These are phyloP conservation scores for Aspergillus ochraceoroseus DNA, from an alignment of 2,329 filamentous ascomycete genomes.

Conservation along the genomic window DNA sequence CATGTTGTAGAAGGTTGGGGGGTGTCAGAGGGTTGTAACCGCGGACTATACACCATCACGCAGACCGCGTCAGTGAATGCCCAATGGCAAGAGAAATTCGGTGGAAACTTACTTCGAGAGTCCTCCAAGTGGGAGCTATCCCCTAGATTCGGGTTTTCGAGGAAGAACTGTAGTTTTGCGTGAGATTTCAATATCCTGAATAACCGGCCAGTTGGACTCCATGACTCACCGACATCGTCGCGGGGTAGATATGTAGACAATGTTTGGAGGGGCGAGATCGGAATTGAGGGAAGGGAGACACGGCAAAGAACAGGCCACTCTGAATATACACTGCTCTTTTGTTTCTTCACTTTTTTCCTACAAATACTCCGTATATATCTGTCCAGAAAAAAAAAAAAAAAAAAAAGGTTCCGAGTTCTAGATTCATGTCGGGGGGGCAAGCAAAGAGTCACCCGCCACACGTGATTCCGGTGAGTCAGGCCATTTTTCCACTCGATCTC, in stretches of 20 bases:
- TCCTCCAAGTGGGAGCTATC: constrained; percentile 70
- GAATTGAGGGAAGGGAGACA: neutral
- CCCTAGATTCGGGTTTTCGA: constrained; percentile 73
- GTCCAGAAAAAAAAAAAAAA: constrained; percentile 5
- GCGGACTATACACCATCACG: constrained; percentile 52
- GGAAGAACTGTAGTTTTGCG: constrained; percentile 57
- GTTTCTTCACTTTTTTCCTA: neutral
- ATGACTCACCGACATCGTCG: constrained; percentile 35
- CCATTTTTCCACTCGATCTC: neutral
- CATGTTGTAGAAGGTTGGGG: constrained; percentile 90
- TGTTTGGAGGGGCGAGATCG: constrained; percentile 1
- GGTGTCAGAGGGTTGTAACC: constrained; percentile 92
- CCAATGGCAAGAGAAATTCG: constrained; percentile 4
- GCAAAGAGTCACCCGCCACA: constrained; percentile 13
- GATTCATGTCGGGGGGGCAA: neutral
- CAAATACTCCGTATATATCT: constrained; percentile 1
- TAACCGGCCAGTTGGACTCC: constrained; percentile 5
- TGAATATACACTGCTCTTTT: neutral
- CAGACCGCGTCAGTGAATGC: constrained; percentile 3
- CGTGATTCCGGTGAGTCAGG: constrained; percentile 26
- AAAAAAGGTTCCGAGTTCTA: constrained; percentile 7
- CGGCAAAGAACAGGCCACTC: neutral
- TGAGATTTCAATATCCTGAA: constrained; percentile 14
- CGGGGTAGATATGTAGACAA: constrained; percentile 18
- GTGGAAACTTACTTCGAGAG: constrained; percentile 65